These are phyloP conservation scores for Vitis hybrid DNA, from an alignment of 177 flowering plant species.

Conservation along the genomic window DNA sequence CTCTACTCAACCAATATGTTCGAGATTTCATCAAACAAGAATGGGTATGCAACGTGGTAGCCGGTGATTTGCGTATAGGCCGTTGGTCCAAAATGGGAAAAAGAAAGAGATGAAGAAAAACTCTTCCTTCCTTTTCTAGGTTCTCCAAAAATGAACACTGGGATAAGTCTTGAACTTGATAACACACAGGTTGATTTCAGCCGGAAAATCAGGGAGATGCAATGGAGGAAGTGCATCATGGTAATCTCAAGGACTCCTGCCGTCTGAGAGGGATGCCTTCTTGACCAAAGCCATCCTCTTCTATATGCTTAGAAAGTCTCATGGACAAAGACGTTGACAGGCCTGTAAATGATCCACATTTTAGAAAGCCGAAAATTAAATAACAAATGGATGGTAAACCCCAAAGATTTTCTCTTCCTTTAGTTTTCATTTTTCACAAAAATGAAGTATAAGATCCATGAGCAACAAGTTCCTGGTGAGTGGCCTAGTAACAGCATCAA, in stretches of 20 bases:
- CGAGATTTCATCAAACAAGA: too few relatives aligned
- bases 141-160: background rate
- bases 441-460: too few relatives aligned
- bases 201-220: background rate
- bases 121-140: background rate
- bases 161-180: background rate
- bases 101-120: background rate
- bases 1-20: too few relatives aligned
- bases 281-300: slow-evolving; percentile 40
- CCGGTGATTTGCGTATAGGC: too few relatives aligned
- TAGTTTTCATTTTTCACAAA: too few relatives aligned
- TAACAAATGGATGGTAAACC: background rate
- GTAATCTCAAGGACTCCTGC: slow-evolving; percentile 42
- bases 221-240: slow-evolving; percentile 21
- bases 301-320: slow-evolving; percentile 38
- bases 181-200: slow-evolving; percentile 7
- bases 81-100: background rate
- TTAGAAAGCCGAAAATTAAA: too few relatives aligned
- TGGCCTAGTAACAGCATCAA: background rate
- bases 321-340: slow-evolving; percentile 22
- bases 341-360: slow-evolving; percentile 14
- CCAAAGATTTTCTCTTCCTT: background rate
- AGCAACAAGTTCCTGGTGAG: too few relatives aligned
- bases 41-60: too few relatives aligned
- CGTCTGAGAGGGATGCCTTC: slow-evolving; percentile 64